Evolutionary conservation across 108 stramenopile species (phyloP).

Genomic region (Fragilariopsis cylindrus): DNA sequence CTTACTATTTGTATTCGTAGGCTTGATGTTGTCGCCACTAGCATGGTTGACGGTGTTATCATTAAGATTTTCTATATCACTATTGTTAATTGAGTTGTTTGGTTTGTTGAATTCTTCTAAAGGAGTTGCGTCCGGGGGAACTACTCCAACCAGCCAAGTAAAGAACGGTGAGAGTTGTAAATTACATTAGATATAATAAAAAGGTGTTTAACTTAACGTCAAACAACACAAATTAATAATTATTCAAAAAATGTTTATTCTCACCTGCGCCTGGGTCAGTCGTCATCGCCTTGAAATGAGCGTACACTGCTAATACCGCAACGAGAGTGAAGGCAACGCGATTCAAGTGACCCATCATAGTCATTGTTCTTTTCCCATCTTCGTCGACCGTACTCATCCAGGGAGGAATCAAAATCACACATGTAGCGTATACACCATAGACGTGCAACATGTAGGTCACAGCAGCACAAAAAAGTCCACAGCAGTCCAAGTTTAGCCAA

Average conservation of each 20-base stretch:
- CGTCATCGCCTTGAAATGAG: constrained; percentile 91
- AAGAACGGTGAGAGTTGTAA: too few relatives aligned
- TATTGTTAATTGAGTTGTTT: constrained; percentile 27
- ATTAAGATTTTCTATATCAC: constrained; percentile 16
- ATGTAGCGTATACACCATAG: constrained; percentile 70
- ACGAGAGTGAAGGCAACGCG: constrained; percentile 55
- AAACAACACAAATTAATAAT: too few relatives aligned
- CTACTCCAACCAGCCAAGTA: constrained; percentile 27
- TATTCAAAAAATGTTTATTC: too few relatives aligned
- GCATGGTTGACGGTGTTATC: background rate
- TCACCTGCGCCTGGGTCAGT: constrained; percentile 70
- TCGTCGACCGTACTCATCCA: constrained; percentile 77
- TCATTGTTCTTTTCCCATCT: constrained; percentile 48
- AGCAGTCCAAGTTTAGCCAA: constrained; percentile 88
- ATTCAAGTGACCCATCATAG: constrained; percentile 56
- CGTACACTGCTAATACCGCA: constrained; percentile 58
- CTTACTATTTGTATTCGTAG: constrained; percentile 1
- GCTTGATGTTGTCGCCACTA: background rate
- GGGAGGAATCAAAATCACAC: constrained; percentile 71
- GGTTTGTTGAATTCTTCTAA: constrained; percentile 40
- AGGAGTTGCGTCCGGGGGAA: constrained; percentile 84
- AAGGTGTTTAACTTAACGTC: too few relatives aligned
- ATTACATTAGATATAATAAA: too few relatives aligned
- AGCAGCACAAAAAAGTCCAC: constrained; percentile 80
- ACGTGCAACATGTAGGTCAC: constrained; percentile 70